Conservation (phyloP, 495 filamentous ascomycete genomes). For the Podospora appendiculata region DNA sequence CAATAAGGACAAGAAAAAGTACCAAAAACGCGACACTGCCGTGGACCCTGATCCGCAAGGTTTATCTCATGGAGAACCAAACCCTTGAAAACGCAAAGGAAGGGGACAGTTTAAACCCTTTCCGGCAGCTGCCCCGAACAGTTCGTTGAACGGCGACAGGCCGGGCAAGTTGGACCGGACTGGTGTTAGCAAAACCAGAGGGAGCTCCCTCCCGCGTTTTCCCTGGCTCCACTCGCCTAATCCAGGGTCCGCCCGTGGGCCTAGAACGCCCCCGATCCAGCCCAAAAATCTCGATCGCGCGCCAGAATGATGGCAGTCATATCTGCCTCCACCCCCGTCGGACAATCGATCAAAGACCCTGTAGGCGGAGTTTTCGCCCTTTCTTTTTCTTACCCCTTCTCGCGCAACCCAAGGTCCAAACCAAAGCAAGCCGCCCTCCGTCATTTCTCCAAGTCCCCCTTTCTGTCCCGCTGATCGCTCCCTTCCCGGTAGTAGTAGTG, state of each 20-base stretch:
- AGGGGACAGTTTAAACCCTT: no score
- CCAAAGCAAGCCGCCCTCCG: no score
- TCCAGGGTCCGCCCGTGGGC: not conserved
- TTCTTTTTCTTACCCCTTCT: not conserved
- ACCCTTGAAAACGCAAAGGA: no score
- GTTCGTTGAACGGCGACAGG: no score
- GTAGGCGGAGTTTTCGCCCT: constrained; percentile 1
- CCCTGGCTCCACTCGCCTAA: not conserved
- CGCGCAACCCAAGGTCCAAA: no score
- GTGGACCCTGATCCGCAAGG: no score
- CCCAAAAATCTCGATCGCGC: constrained; percentile 19
- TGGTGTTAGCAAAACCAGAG: not conserved
- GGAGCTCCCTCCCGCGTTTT: constrained; percentile 14
- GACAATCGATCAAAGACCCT: constrained; percentile 10
- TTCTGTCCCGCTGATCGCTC: not conserved
- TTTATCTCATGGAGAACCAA: no score
- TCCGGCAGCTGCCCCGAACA: no score
- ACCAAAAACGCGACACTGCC: no score
- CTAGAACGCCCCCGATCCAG: constrained; percentile 11
- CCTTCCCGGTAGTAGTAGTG: not conserved
- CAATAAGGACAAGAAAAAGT: no score
- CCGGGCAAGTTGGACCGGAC: no score
- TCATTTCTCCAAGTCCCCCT: no score
- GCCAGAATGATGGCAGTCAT: constrained; percentile 13
- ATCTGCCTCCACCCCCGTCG: not conserved